Base-by-base conservation (phyloP, 495 filamentous ascomycete genomes). In the Neurospora sp. region DNA sequence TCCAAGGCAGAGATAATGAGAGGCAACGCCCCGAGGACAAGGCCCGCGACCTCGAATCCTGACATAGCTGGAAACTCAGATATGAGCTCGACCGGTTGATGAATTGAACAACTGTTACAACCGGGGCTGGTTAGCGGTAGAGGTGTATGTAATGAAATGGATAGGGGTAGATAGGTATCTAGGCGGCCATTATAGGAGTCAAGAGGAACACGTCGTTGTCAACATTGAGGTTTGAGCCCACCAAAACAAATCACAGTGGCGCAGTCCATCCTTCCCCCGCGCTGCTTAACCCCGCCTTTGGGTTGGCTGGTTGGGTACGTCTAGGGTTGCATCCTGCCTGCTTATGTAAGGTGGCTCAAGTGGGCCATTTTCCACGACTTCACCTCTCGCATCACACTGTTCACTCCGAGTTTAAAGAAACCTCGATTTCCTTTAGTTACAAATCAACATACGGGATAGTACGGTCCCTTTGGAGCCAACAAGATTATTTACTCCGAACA, bases 31-130 rank as follows among this genome's bases (percentile, higher is more conserved):
- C 80, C 84, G 9, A 86, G 82, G 0, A 84, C 73, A 38, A 83
- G 31, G 10, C 84, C 84, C 14, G 80, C 84, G 6, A 83, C 77
- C 75, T 86, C 84, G 20, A 86, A 75, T 9, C 84, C 84, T 4
- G 81, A 82, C 80, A 85, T 84, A 3, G 3, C 75, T 37, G 20
- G 2, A 2, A 12, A 1, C 14, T 31, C 7, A 9, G 16, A 35
- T 35, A 2, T 4, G 40, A n/a, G 18, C 14, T 68, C 2, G 41
- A n/a, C 41, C 14, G 61, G 59, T 31, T 10, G 10, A 18, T 69
- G 35, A 8, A n/a, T 7, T 44, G 16, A 44, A 9, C 3, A 44
- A 18, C 16, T 44, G 6, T 44, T 7, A n/a, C 0, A 44, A 44
- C 41, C 16, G 6, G 41, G 5, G 16, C 16, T 44, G 16, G 3